Evolutionary conservation across 106 monocot genomes (phyloP).

Genomic region (Ottelia alismoides): DNA sequence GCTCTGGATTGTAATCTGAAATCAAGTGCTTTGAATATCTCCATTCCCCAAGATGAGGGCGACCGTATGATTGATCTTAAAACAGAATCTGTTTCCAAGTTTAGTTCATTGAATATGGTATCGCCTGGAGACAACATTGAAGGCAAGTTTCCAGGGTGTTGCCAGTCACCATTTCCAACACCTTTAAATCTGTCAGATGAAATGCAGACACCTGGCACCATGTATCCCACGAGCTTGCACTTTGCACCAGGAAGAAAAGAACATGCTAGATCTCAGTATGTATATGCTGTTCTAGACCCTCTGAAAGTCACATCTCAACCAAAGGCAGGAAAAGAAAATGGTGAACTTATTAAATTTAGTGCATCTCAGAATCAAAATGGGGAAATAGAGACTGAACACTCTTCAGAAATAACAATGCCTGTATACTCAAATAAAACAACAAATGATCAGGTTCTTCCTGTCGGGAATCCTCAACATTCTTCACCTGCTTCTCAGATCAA

Average conservation of each 20-base stretch:
- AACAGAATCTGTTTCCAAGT: no score
- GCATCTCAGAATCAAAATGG: not conserved
- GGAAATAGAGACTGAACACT: no score
- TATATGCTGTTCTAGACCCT: constrained; percentile 22
- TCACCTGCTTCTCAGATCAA: constrained; percentile 1
- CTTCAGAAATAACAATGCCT: no score
- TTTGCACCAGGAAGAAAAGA: constrained; percentile 13
- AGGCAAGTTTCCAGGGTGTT: constrained; percentile 1
- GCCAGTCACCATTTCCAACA: constrained; percentile 34
- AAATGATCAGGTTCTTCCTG: no score
- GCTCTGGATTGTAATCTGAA: not conserved
- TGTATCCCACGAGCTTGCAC: constrained; percentile 21
- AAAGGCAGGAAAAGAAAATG: no score
- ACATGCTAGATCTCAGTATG: constrained; percentile 22
- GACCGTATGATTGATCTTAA: no score
- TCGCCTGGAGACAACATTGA: no score
- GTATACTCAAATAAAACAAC: no score
- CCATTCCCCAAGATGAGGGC: constrained; percentile 16
- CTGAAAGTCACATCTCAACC: not conserved
- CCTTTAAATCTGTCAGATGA: constrained; percentile 41
- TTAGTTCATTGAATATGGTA: no score
- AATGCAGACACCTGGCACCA: constrained; percentile 42
- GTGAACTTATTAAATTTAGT: no score
- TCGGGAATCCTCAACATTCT: no score
- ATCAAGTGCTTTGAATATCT: not conserved